Evolutionary conservation across 192 early-diverging fungal species (phyloP), one percentile per base, ranked within the genome.

Genomic region (Cetraspora pellucida): DNA sequence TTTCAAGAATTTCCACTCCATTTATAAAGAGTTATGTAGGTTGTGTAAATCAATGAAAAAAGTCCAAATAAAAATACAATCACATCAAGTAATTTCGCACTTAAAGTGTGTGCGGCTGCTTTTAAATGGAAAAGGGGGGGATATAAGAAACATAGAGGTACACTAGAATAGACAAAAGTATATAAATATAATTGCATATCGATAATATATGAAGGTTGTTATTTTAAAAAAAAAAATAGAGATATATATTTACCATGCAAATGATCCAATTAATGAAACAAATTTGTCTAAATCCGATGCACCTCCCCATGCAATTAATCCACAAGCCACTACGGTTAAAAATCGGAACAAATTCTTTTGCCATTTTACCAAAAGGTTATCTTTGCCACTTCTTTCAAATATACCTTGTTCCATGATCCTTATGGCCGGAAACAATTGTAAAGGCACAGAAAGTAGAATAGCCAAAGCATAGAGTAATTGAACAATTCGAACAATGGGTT

Each of bases 401-500:
- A 97, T 57, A 19, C 88, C 94, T 49, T 90, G 91, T 77, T 98
- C 95, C 72, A 91, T 91, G 79, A 98, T 98, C 72, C 94, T 91
- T 75, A 97, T 95, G 10, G 94, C 93, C 0, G 97, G 96, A 83
- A 97, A 98, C 61, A 96, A 86, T 60, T 93, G 93, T 49, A 98
- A 84, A 2, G 97, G 97, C 61, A 97, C 95, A 10, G 95, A 96
- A 30, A 97, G 85, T 83, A 95, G 90, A 76, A 98, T 98, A 25
- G 97, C 96, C 60, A 97, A 82, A 44, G 93, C 92, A 80, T 98
- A 98, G 9, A 98, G 78, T 59, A 88, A 85, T 81, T 98, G 95
- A 54, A 98, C 85, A 46, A 84, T 82, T 71, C 87, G 82, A 9
- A 93, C 93, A 69, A 88, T 77, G 30, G 86, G 88, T 47, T 82